Conservation (phyloP, 2,329 filamentous ascomycete species). For the Beauveria asiatica region DNA sequence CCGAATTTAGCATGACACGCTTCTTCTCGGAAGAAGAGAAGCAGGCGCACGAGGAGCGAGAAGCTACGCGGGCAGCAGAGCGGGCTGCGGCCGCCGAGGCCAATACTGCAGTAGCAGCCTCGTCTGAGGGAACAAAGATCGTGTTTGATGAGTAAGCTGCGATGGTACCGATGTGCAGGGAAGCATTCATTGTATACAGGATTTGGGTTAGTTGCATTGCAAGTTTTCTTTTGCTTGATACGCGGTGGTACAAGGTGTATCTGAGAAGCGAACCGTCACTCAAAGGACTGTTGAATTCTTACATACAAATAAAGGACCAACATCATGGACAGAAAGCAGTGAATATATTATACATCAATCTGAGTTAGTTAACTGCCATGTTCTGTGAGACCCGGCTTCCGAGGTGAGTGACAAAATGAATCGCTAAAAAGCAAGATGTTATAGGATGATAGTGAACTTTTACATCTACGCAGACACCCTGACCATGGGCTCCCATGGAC, state of each 20-base stretch:
- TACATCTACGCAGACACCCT: conserved; percentile 25
- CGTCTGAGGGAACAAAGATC: conserved; percentile 6
- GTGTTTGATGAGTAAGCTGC: conserved; percentile 8
- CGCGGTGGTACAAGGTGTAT: not conserved
- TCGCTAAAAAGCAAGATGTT: not conserved
- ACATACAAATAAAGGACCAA: not conserved
- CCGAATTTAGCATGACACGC: conserved; percentile 50
- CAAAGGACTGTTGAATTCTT: not conserved
- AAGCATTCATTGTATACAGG: conserved; percentile 2
- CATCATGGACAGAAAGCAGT: not conserved
- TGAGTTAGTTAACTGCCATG: not conserved
- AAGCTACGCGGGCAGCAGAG: conserved; percentile 2
- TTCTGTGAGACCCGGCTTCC: not conserved
- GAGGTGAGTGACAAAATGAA: conserved; percentile 7
- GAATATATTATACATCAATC: conserved; percentile 7
- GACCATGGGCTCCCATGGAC: conserved; percentile 36
- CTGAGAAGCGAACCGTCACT: conserved; percentile 1
- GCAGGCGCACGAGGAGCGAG: conserved; percentile 28
- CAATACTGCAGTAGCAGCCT: not conserved
- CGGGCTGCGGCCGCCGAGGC: not conserved
- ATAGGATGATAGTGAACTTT: not conserved
- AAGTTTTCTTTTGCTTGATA: not conserved
- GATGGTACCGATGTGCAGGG: not conserved
- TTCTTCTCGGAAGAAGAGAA: conserved; percentile 40
- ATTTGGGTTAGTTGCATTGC: not conserved